Percentiles rank a stretch among this genome's conserved stretches.
These are phyloP conservation scores for Alternaria novae-zelandiae DNA, from an alignment of 2,329 filamentous ascomycete genomes.

Conservation along the genomic window DNA sequence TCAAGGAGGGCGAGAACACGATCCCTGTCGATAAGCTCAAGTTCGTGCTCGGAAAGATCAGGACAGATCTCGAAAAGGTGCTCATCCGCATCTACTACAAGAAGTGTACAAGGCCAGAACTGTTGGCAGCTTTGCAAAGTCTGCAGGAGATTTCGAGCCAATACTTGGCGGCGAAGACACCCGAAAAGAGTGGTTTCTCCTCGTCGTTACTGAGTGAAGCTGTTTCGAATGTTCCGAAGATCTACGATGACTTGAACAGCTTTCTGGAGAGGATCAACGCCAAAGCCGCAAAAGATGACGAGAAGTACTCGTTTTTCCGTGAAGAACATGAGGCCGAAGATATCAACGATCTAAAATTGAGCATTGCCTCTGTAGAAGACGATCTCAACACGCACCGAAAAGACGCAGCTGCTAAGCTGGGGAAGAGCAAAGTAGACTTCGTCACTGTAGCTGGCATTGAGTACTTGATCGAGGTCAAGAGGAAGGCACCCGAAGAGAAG, in stretches of 20 bases:
- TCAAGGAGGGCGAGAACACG: slow-evolving; percentile 72
- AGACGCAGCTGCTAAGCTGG: slow-evolving; percentile 73
- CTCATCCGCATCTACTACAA: slow-evolving; percentile 97
- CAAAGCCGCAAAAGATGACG: slow-evolving; percentile 80
- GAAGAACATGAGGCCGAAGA: slow-evolving; percentile 87
- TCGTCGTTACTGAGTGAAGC: slow-evolving; percentile 74
- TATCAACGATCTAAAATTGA: slow-evolving; percentile 88
- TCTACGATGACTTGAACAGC: slow-evolving; percentile 72
- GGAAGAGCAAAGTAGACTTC: slow-evolving; percentile 76
- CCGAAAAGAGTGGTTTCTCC: slow-evolving; percentile 73
- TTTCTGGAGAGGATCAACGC: slow-evolving; percentile 87
- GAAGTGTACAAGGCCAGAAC: slow-evolving; percentile 88
- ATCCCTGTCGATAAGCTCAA: slow-evolving; percentile 75
- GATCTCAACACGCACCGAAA: slow-evolving; percentile 80
- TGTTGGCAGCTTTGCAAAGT: slow-evolving; percentile 83
- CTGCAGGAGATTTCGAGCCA: slow-evolving; percentile 81
- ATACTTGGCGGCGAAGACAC: slow-evolving; percentile 70
- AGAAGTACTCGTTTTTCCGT: slow-evolving; percentile 94
- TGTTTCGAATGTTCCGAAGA: slow-evolving; percentile 76
- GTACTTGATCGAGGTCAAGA: slow-evolving; percentile 91
- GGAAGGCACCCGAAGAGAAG: slow-evolving; percentile 71
- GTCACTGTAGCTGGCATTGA: slow-evolving; percentile 89
- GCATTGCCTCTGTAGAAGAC: slow-evolving; percentile 90
- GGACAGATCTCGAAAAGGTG: slow-evolving; percentile 86
- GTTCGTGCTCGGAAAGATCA: slow-evolving; percentile 72